A percentile compares a stretch with the other conserved stretches of the same genome.
Conservation (phyloP, 2,329 filamentous ascomycete species). For the Blumeriella jaapii region DNA sequence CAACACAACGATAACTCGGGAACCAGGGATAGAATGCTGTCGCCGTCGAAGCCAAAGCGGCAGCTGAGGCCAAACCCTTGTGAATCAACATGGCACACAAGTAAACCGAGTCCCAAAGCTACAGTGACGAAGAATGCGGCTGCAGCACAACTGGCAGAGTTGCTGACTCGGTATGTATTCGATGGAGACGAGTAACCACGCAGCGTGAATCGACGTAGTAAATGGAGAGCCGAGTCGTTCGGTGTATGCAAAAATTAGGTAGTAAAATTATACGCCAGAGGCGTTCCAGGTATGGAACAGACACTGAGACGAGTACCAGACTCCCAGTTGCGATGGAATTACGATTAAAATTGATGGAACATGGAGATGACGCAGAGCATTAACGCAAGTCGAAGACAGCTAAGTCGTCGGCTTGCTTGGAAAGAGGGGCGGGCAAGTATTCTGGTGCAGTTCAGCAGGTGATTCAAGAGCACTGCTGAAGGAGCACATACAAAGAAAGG, state of each 20-base stretch:
- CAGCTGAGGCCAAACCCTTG: conserved; percentile 8
- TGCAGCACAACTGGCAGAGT: not conserved
- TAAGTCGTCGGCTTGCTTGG: conserved; percentile 22
- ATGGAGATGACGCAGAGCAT: conserved; percentile 7
- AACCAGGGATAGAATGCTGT: conserved; percentile 21
- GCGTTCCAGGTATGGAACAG: conserved; percentile 6
- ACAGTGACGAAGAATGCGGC: conserved; percentile 1
- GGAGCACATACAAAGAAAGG: not conserved
- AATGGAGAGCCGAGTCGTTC: conserved; percentile 3
- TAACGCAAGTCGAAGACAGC: conserved; percentile 23
- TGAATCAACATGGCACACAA: conserved; percentile 14
- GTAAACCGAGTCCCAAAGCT: not conserved
- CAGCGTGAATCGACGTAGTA: not conserved
- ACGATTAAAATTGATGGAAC: conserved; percentile 18
- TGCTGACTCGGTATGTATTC: not conserved
- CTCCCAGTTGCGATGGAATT: conserved; percentile 17
- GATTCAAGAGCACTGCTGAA: not conserved
- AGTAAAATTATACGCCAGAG: conserved; percentile 1
- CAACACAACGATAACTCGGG: conserved; percentile 19
- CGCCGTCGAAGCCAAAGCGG: conserved; percentile 12
- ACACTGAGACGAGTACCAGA: conserved; percentile 18
- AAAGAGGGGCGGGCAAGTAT: not conserved
- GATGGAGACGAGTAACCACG: not conserved
- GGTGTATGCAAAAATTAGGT: conserved; percentile 4
- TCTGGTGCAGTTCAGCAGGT: not conserved